A percentile compares a stretch with the other conserved stretches of the same genome.
Evolutionary conservation across 441 rosid genomes (phyloP).

Genomic region (Capsella rubella): DNA sequence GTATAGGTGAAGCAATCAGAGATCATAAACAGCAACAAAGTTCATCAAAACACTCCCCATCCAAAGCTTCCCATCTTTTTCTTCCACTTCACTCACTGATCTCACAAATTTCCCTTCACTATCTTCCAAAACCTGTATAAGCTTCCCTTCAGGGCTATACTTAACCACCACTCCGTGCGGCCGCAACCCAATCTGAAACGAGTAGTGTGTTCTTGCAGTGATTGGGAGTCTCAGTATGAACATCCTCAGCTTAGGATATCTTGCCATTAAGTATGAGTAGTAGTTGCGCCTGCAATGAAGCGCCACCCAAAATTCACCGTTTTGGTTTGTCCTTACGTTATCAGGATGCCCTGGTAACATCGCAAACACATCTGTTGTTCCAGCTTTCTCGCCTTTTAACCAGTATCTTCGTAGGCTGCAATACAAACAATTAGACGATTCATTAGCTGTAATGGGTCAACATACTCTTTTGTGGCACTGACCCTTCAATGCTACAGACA

Average conservation of each 20-base stretch:
- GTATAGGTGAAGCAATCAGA: conserved; percentile 23
- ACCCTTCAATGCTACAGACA: not conserved
- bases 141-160: conserved; percentile 79
- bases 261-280: conserved; percentile 50
- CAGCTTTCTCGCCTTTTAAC: conserved; percentile 87
- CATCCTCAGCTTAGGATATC: conserved; percentile 62
- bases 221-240: conserved; percentile 76
- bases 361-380: conserved; percentile 76
- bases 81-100: conserved; percentile 86
- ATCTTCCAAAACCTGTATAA: conserved; percentile 76
- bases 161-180: conserved; percentile 58
- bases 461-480: not conserved
- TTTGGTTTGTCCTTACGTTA: conserved; percentile 72
- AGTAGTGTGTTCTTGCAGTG: conserved; percentile 57
- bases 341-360: conserved; percentile 81
- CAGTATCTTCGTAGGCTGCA: conserved; percentile 73
- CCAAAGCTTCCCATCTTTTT: conserved; percentile 88
- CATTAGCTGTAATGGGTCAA: not conserved
- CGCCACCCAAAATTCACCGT: conserved; percentile 94
- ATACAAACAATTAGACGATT: not conserved
- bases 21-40: conserved; percentile 65
- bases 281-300: conserved; percentile 60
- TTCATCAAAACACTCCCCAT: conserved; percentile 93
- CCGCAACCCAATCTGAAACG: conserved; percentile 61
- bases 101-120: conserved; percentile 78